A percentile compares a stretch with the other conserved stretches of the same genome.
These are phyloP conservation scores for Teratosphaeria gauchensis DNA, from an alignment of 2,329 filamentous ascomycete genomes.

Conservation along the genomic window DNA sequence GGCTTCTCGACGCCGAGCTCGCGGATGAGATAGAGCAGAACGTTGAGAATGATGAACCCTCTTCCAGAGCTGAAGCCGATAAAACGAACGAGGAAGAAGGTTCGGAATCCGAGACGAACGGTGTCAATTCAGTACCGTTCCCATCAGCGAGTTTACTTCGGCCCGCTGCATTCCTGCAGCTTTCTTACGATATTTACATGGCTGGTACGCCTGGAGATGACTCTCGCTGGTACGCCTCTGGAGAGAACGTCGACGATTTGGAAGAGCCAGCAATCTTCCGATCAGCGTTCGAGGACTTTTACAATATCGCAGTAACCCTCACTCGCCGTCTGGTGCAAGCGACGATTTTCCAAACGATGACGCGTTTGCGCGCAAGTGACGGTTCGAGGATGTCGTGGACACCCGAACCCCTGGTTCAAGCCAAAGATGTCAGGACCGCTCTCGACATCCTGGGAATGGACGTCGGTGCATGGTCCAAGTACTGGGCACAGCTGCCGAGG, in stretches of 20 bases:
- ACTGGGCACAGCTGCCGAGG: slow-evolving; percentile 44
- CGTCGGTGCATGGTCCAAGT: slow-evolving; percentile 32
- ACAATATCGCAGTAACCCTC: slow-evolving; percentile 56
- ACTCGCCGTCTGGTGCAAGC: slow-evolving; percentile 63
- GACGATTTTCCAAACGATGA: slow-evolving; percentile 59
- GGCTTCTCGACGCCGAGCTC: slow-evolving; percentile 48
- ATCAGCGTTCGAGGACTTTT: slow-evolving; percentile 67
- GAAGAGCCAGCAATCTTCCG: slow-evolving; percentile 58
- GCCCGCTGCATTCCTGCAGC: slow-evolving; percentile 49
- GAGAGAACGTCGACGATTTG: neutral
- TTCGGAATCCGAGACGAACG: neutral
- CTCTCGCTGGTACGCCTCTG: slow-evolving; percentile 54
- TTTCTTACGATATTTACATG: slow-evolving; percentile 67
- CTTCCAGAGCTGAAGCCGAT: slow-evolving; percentile 9
- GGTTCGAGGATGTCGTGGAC: slow-evolving; percentile 15
- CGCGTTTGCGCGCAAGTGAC: slow-evolving; percentile 49
- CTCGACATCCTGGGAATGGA: slow-evolving; percentile 45
- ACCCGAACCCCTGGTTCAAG: slow-evolving; percentile 14
- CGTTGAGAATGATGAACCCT: neutral
- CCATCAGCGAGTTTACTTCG: slow-evolving; percentile 50
- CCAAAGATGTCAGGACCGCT: slow-evolving; percentile 45
- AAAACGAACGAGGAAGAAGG: slow-evolving; percentile 3
- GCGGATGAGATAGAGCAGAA: slow-evolving; percentile 26
- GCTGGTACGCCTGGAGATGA: slow-evolving; percentile 49
- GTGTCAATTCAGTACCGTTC: slow-evolving; percentile 12